Conservation (phyloP, 1,284 basidiomycete genomes). For the Cystobasidium slooffiae region DNA sequence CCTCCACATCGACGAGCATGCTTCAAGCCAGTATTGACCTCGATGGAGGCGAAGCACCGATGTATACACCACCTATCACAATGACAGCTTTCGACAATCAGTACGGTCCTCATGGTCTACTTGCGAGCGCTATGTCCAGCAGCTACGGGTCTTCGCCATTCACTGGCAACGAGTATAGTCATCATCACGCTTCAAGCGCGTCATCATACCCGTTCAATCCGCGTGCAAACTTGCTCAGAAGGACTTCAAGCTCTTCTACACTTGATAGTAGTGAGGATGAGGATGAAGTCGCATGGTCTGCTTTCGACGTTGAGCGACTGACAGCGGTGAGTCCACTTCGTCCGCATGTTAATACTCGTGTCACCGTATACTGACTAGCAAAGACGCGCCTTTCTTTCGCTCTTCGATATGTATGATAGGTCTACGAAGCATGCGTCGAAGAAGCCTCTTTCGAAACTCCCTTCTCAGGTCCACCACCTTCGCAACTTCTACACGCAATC, state of each 20-base stretch:
- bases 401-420: background rate
- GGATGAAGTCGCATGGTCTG: conserved; percentile 33
- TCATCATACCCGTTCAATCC: conserved; percentile 30
- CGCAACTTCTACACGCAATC: conserved; percentile 36
- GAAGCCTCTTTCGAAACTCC: conserved; percentile 42
- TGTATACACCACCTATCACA: conserved; percentile 36
- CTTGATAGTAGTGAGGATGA: conserved; percentile 38
- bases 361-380: background rate
- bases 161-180: background rate
- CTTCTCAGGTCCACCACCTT: conserved; percentile 33
- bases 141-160: background rate
- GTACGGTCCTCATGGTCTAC: conserved; percentile 6
- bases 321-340: conserved; percentile 5
- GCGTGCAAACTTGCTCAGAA: conserved; percentile 21
- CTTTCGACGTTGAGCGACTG: conserved; percentile 12
- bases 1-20: too few species aligned
- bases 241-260: conserved; percentile 32
- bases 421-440: conserved; percentile 40
- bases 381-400: too few species aligned
- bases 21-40: background rate
- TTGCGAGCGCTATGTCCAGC: conserved; percentile 1
- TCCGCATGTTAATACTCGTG: background rate
- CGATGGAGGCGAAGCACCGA: background rate
- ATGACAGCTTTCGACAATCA: conserved; percentile 4
- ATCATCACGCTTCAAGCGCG: background rate